Evolutionary conservation across 257 asterid species (phyloP).

Genomic region (Verbascum thapsus): DNA sequence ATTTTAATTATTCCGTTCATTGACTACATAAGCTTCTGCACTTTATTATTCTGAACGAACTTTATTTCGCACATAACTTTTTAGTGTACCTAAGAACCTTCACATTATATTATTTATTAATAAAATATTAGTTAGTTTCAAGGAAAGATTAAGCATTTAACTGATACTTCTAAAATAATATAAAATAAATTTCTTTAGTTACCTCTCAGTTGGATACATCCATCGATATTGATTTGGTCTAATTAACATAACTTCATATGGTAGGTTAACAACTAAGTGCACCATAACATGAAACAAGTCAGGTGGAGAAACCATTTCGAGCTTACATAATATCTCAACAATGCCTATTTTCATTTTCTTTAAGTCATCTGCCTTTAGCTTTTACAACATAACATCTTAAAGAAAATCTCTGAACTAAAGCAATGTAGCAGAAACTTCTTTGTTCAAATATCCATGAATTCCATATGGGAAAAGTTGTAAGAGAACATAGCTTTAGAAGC

Average conservation of each 20-base stretch:
- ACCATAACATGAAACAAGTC: background rate
- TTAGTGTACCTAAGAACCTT: too few species aligned
- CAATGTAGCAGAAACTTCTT: too few species aligned
- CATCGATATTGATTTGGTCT: constrained; percentile 2
- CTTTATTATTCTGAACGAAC: too few species aligned
- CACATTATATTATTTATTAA: too few species aligned
- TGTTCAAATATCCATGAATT: too few species aligned
- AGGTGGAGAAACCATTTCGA: background rate
- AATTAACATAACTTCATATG: background rate
- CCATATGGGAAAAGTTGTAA: too few species aligned
- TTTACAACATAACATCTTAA: background rate
- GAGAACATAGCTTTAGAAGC: too few species aligned
- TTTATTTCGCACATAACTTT: too few species aligned
- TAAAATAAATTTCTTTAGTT: background rate
- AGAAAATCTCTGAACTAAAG: background rate
- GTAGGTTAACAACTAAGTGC: background rate
- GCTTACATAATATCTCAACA: background rate
- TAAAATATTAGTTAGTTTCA: background rate
- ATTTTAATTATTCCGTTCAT: too few species aligned
- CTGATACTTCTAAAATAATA: background rate
- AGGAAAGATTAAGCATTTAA: background rate
- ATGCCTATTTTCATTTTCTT: background rate
- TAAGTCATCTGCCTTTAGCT: background rate
- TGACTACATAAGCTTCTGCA: too few species aligned
- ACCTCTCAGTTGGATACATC: constrained; percentile 6